A percentile compares a stretch with the other conserved stretches of the same genome.
These are phyloP conservation scores for Otatea glauca DNA, from an alignment of 176 grass and related monocot species.

Conservation along the genomic window DNA sequence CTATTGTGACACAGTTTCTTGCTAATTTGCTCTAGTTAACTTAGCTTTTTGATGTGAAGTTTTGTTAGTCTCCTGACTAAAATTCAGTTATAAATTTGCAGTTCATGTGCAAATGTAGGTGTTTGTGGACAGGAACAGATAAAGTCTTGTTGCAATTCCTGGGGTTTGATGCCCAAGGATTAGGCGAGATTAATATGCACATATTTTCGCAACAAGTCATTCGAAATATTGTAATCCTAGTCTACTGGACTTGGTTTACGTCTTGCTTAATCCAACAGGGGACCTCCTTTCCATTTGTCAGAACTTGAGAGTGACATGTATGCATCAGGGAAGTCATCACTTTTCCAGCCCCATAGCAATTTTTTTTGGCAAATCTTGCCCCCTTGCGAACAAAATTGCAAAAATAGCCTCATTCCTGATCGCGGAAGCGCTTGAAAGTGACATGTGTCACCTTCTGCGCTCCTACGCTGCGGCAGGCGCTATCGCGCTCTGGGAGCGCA, in stretches of 20 bases:
- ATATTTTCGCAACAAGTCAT: not conserved
- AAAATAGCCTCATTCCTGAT: too few relatives aligned
- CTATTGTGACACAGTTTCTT: constrained; percentile 1
- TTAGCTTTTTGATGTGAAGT: not conserved
- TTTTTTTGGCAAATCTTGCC: too few relatives aligned
- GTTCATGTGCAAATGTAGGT: not conserved
- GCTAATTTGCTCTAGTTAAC: not conserved
- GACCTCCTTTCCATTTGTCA: constrained; percentile 1
- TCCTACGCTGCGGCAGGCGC: too few relatives aligned
- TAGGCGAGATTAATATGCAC: not conserved
- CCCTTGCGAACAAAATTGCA: too few relatives aligned
- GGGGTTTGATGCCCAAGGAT: not conserved
- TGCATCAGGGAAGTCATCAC: too few relatives aligned
- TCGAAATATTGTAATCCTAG: not conserved
- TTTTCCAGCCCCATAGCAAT: too few relatives aligned
- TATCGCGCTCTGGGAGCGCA: too few relatives aligned
- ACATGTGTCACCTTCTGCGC: too few relatives aligned
- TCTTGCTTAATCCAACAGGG: constrained; percentile 3
- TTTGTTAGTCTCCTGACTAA: not conserved
- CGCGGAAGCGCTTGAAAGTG: too few relatives aligned
- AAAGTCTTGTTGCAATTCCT: not conserved
- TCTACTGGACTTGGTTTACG: constrained; percentile 1
- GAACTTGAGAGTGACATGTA: constrained; percentile 6
- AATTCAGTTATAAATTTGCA: not conserved
- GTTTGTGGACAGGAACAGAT: not conserved